Evolutionary conservation across 192 early-diverging fungal species (phyloP).

Genomic region (Diversispora eburnea): DNA sequence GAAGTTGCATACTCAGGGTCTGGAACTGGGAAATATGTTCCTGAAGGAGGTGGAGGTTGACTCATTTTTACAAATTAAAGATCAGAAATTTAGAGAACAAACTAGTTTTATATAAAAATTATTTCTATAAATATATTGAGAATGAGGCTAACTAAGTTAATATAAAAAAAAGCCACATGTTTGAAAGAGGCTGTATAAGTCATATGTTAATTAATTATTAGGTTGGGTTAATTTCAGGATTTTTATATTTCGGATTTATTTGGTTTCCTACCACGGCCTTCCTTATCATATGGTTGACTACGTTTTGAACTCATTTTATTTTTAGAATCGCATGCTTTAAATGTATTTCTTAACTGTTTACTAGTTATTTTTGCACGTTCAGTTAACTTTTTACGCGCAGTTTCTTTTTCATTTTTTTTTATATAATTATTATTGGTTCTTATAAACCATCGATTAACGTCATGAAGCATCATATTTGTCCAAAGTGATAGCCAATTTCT

Average conservation of each 20-base stretch:
- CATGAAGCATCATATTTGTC: conserved; percentile 12
- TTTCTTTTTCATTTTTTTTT: background rate
- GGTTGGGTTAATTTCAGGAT: no score
- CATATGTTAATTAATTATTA: no score
- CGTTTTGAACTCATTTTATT: background rate
- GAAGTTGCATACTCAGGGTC: background rate
- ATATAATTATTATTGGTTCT: conserved; percentile 18
- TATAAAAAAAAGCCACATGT: no score
- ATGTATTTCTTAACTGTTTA: conserved; percentile 12
- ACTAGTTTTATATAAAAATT: no score
- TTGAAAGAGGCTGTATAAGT: no score
- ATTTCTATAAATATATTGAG: no score
- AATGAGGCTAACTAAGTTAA: no score
- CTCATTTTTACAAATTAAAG: conserved; percentile 10
- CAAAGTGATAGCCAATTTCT: background rate
- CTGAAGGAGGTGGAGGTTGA: conserved; percentile 9
- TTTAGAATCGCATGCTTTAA: background rate
- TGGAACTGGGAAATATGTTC: conserved; percentile 9
- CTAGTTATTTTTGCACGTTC: conserved; percentile 5
- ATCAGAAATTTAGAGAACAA: no score
- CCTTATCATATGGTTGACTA: background rate
- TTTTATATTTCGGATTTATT: no score
- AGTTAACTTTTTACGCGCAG: background rate
- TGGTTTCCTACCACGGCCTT: no score
- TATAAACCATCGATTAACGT: conserved; percentile 26